Conservation (phyloP, 306 rosid genomes). For the Amphicarpaea edgeworthii region DNA sequence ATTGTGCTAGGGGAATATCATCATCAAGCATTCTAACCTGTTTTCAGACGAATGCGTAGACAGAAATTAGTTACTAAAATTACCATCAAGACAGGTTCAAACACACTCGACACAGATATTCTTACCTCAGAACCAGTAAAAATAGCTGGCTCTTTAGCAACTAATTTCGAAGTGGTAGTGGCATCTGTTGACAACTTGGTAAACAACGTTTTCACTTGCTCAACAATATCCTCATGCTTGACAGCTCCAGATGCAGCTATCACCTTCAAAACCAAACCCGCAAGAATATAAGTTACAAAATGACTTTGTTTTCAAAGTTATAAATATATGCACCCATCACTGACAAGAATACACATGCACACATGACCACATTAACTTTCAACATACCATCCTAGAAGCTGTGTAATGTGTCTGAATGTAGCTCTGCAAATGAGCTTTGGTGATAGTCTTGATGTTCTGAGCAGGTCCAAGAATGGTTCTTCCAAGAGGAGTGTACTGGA, state of each 20-base stretch:
- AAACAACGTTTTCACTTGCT: slow-evolving; percentile 69
- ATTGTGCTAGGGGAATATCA: slow-evolving; percentile 88
- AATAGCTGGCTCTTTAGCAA: slow-evolving; percentile 77
- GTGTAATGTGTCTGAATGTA: slow-evolving; percentile 90
- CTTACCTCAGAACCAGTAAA: slow-evolving; percentile 98
- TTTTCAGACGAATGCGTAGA: slow-evolving; percentile 28
- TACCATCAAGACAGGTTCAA: neutral
- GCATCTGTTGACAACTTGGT: slow-evolving; percentile 81
- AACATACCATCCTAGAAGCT: slow-evolving; percentile 90
- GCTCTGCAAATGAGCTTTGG: slow-evolving; percentile 78
- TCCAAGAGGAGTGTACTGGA: slow-evolving; percentile 92
- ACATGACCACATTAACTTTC: neutral
- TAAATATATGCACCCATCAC: no score
- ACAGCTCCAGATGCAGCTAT: slow-evolving; percentile 93
- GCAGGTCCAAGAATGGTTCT: slow-evolving; percentile 96
- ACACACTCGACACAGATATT: slow-evolving; percentile 22
- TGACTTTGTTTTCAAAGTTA: neutral
- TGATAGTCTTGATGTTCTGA: slow-evolving; percentile 80
- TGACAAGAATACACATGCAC: neutral
- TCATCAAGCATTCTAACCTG: slow-evolving; percentile 95
- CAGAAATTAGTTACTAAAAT: slow-evolving; percentile 19
- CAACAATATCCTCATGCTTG: slow-evolving; percentile 85
- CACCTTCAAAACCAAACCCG: slow-evolving; percentile 58
- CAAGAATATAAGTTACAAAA: neutral
- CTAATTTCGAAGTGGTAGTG: slow-evolving; percentile 79